Base-by-base conservation (phyloP, 352 stramenopile genomes). In the Globisporangium nagaii region DNA sequence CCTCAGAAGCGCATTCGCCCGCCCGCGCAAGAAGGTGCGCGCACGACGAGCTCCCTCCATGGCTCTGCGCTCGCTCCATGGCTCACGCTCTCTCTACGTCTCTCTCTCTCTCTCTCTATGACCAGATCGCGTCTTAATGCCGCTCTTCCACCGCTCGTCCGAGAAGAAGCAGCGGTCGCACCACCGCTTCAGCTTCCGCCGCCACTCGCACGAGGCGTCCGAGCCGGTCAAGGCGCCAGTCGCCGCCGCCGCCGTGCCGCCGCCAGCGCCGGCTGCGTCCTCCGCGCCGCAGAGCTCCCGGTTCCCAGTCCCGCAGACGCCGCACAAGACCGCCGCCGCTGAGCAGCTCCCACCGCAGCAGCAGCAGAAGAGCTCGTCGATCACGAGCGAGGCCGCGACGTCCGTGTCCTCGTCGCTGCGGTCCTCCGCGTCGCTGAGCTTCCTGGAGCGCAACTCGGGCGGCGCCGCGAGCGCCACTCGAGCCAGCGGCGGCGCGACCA, bases 161-260 rank as follows among this genome's bases (percentile, higher is more conserved):
- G 43, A 67, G 46, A 62, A 66, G 50, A 78, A 82, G 62, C 57
- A 60, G 62, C 84, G 83, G 64, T 71, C 68, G 44, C 62, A 59
- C 44, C 60, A 64, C 17, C 73, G 75, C 62, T 88, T 90, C 60
- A 88, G 76, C 50, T 74, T 90, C 65, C 79, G 76, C 46, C 84
- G 79, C 39, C 72, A 86, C 60, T 74, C 78, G 55, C 56, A 71
- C 44, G 66, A 72, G 35, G 28, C 55, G 37, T 32, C 19, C 24
- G 45, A 62, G 7, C 19, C 17, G 9, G 11, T 27, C 17, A 40
- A 41, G 55, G 44, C 55, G 55, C 58, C 53, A 22, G 4, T 24
- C n/a, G 19, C 40, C n/a, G 36, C 36, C 30, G 46, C 17, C 30
- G 31, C 31, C 58, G 58, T 22, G 22, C 49, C 41, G 5, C 3